phyloP scores from a whole-genome alignment of 345 rosid genomes.

The Euclidium syriacum region DNA sequence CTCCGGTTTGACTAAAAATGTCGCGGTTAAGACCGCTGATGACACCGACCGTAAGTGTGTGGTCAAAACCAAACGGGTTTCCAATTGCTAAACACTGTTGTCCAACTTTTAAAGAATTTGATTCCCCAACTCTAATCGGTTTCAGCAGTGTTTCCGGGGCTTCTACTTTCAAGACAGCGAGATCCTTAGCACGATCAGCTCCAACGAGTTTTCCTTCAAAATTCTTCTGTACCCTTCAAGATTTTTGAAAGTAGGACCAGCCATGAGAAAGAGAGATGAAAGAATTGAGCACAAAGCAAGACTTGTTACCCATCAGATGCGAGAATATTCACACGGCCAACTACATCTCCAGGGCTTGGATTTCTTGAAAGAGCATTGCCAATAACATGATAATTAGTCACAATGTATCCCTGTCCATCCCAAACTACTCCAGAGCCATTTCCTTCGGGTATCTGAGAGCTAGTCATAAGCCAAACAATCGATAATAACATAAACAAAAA shows the following conservation, averaged over 20 bases:
- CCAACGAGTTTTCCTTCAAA: conserved; percentile 88
- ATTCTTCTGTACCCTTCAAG: conserved; percentile 76
- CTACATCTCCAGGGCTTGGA: conserved; percentile 71
- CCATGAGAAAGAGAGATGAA: conserved; percentile 17
- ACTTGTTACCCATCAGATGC: conserved; percentile 88
- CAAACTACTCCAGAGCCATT: conserved; percentile 99
- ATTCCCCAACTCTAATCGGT: conserved; percentile 74
- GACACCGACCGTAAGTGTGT: conserved; percentile 91
- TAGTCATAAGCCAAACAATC: not conserved
- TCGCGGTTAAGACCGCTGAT: conserved; percentile 91
- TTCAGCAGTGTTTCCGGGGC: conserved; percentile 69
- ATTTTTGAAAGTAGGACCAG: conserved; percentile 16
- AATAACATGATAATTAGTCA: conserved; percentile 92
- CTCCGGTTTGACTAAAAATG: conserved; percentile 86
- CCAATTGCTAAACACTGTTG: conserved; percentile 96
- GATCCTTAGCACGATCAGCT: conserved; percentile 91
- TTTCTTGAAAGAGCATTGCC: conserved; percentile 91
- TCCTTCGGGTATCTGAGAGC: conserved; percentile 76
- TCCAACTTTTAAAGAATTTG: conserved; percentile 76
- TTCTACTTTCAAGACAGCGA: conserved; percentile 93
- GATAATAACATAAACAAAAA: not conserved
- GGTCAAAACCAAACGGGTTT: conserved; percentile 97
- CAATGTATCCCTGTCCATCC: conserved; percentile 82
- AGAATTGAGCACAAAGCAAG: not conserved
- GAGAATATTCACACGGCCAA: conserved; percentile 87